These are phyloP conservation scores for Tephrocybe sp. DNA, from an alignment of 768 basidiomycete species.

Conservation along the genomic window DNA sequence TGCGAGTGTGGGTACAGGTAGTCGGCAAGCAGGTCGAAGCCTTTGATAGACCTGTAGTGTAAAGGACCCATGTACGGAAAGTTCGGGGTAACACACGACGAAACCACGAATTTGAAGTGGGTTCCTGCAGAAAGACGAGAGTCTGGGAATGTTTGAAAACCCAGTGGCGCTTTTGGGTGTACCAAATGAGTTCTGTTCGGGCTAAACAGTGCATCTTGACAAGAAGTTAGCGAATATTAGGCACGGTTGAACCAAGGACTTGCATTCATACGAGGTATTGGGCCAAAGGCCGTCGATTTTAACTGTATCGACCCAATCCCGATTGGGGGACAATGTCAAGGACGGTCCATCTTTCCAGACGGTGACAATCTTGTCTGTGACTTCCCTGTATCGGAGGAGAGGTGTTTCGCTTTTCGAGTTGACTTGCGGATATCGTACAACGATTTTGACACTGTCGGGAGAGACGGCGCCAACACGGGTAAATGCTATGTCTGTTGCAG, in stretches of 20 bases:
- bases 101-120: constrained; percentile 67
- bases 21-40: constrained; percentile 61
- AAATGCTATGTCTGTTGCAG: constrained; percentile 55
- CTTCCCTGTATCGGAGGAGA: constrained; percentile 47
- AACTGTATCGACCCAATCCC: constrained; percentile 60
- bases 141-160: constrained; percentile 76
- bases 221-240: constrained; percentile 1
- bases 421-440: constrained; percentile 53
- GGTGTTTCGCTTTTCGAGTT: constrained; percentile 29
- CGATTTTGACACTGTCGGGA: constrained; percentile 59
- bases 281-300: constrained; percentile 64
- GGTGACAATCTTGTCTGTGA: constrained; percentile 21
- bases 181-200: constrained; percentile 44
- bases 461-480: constrained; percentile 71
- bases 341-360: constrained; percentile 56
- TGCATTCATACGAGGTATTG: constrained; percentile 67
- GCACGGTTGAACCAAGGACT: constrained; percentile 17
- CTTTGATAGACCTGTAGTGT: constrained; percentile 51
- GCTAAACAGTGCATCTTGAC: constrained; percentile 41
- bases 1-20: constrained; percentile 39
- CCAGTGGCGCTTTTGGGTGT: constrained; percentile 48
- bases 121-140: constrained; percentile 49
- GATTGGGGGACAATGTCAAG: constrained; percentile 38
- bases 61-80: constrained; percentile 67
- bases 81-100: constrained; percentile 67